Evolutionary conservation across 495 filamentous ascomycete species (phyloP).

Genomic region (Penicillium coffeae): DNA sequence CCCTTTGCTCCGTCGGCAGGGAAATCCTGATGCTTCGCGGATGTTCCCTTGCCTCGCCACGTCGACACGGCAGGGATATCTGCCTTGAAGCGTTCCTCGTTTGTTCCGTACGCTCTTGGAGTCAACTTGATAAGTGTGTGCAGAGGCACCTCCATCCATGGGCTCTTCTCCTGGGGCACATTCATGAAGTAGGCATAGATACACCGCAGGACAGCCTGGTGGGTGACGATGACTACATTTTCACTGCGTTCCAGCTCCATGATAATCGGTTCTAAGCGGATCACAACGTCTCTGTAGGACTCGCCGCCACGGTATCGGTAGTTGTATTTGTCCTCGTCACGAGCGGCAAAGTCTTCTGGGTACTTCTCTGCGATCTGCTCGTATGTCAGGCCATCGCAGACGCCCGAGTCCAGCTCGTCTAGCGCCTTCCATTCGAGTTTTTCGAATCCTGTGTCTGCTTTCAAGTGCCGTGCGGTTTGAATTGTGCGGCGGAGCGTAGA

Average conservation of each 20-base stretch:
- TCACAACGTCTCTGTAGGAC: constrained; percentile 95
- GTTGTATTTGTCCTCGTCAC: constrained; percentile 98
- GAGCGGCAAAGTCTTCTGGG: constrained; percentile 88
- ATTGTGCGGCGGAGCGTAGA: constrained; percentile 92
- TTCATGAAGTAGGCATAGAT: constrained; percentile 99
- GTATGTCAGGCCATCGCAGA: constrained; percentile 95
- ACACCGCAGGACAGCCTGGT: constrained; percentile 93
- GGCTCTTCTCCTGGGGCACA: constrained; percentile 80
- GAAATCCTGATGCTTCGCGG: constrained; percentile 65
- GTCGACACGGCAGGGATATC: constrained; percentile 94
- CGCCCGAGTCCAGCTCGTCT: constrained; percentile 92
- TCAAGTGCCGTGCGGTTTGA: constrained; percentile 77
- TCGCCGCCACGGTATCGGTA: constrained; percentile 97
- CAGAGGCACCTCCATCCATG: constrained; percentile 96
- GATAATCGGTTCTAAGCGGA: constrained; percentile 96
- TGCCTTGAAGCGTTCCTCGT: constrained; percentile 79
- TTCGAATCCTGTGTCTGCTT: constrained; percentile 62
- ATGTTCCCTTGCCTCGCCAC: constrained; percentile 86
- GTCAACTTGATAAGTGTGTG: constrained; percentile 96
- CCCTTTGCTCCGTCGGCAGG: constrained; percentile 19
- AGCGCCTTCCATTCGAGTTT: constrained; percentile 98
- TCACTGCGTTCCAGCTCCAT: constrained; percentile 97
- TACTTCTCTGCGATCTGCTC: constrained; percentile 85
- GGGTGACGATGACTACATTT: constrained; percentile 96
- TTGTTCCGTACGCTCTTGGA: constrained; percentile 87